Evolutionary conservation across 2,329 filamentous ascomycete genomes (phyloP).

Genomic region (Immersiporthe knoxdaviesiana): DNA sequence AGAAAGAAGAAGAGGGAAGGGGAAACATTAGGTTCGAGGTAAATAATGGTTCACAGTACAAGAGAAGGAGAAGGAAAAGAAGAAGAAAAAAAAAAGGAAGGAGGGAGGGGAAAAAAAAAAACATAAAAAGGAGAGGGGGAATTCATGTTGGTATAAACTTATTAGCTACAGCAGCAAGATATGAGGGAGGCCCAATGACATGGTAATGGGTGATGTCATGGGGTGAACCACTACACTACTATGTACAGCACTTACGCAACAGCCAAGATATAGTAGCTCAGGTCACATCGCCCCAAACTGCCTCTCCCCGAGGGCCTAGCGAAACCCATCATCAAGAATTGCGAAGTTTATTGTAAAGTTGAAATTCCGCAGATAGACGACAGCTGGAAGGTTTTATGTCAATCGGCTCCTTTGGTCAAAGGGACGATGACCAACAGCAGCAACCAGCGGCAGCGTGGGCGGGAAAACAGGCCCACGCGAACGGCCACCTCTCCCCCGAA

Average conservation of each 20-base stretch:
- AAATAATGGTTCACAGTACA: background rate
- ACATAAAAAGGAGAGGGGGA: background rate
- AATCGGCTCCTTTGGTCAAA: background rate
- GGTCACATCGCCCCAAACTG: background rate
- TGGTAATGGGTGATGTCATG: slow-evolving; percentile 16
- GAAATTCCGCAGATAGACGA: background rate
- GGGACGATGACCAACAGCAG: too few relatives aligned
- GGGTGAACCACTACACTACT: background rate
- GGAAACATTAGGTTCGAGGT: background rate
- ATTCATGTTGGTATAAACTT: background rate
- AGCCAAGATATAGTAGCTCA: background rate
- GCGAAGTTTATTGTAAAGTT: background rate
- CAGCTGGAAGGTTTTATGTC: background rate
- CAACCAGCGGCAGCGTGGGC: background rate
- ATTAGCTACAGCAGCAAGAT: background rate
- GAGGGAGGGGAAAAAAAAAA: background rate
- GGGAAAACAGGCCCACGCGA: background rate
- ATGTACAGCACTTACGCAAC: too few relatives aligned
- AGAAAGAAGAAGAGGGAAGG: background rate
- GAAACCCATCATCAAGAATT: background rate
- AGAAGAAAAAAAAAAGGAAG: too few relatives aligned
- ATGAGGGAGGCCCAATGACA: background rate
- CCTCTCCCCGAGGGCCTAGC: background rate
- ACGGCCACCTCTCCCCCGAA: background rate
- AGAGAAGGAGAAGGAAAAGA: background rate